Evolutionary conservation across 768 basidiomycete species (phyloP).

Genomic region (Lactarius vividus): DNA sequence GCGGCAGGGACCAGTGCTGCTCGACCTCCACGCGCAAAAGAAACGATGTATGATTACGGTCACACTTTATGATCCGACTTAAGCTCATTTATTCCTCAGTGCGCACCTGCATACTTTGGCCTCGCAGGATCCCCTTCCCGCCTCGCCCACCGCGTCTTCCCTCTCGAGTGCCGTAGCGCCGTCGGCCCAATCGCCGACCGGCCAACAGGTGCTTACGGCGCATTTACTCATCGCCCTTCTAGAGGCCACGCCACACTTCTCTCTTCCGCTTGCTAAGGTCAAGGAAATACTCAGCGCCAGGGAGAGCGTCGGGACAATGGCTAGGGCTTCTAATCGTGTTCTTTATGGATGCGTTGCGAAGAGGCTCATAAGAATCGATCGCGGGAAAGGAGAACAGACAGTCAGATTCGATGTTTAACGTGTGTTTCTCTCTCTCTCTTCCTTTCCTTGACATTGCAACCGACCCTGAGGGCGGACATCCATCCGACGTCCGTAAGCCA

Average conservation of each 20-base stretch:
- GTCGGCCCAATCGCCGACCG: constrained; percentile 42
- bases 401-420: constrained; percentile 63
- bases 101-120: constrained; percentile 57
- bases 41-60: constrained; percentile 52
- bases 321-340: constrained; percentile 49
- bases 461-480: background rate
- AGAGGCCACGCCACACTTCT: constrained; percentile 47
- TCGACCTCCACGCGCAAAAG: constrained; percentile 52
- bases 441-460: too few relatives aligned
- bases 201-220: constrained; percentile 71
- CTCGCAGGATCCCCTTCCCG: constrained; percentile 46
- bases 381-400: constrained; percentile 70
- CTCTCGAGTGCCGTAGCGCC: constrained; percentile 45
- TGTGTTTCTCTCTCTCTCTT: background rate
- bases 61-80: constrained; percentile 1
- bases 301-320: constrained; percentile 36
- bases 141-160: constrained; percentile 56
- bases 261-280: constrained; percentile 59
- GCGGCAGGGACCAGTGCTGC: constrained; percentile 34
- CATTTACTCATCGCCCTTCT: constrained; percentile 62
- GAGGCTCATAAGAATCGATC: constrained; percentile 70
- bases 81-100: constrained; percentile 36
- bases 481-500: too few relatives aligned
- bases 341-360: constrained; percentile 82
- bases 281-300: constrained; percentile 55